These are phyloP conservation scores for Claviceps sp. DNA, from an alignment of 2,329 filamentous ascomycete species.

Conservation along the genomic window DNA sequence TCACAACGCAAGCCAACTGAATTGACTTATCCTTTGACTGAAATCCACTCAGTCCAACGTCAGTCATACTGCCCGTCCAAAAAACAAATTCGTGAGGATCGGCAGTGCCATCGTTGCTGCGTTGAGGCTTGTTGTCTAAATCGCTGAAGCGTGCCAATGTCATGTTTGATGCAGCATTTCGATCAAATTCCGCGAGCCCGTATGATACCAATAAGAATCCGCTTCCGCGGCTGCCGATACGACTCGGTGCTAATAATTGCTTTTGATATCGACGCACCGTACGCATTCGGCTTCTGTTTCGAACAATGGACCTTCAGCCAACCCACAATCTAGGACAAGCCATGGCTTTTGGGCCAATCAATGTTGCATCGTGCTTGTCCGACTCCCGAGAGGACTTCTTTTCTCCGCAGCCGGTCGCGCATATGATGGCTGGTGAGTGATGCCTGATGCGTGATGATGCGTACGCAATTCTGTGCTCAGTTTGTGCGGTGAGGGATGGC, in stretches of 20 bases:
- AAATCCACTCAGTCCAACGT: constrained; percentile 45
- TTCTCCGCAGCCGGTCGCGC: no score
- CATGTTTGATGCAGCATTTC: constrained; percentile 39
- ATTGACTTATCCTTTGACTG: constrained; percentile 40
- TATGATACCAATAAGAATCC: constrained; percentile 67
- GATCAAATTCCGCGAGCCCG: constrained; percentile 67
- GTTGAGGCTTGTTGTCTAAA: constrained; percentile 36
- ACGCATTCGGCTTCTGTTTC: constrained; percentile 50
- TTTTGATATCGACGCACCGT: constrained; percentile 63
- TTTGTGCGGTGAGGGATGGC: no score
- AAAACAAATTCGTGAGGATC: constrained; percentile 68
- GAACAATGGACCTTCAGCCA: constrained; percentile 66
- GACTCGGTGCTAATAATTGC: constrained; percentile 59
- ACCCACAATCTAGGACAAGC: constrained; percentile 47
- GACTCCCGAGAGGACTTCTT: no score
- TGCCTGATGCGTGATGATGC: no score
- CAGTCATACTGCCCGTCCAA: constrained; percentile 80
- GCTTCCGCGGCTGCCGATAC: constrained; percentile 42
- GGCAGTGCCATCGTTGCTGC: constrained; percentile 70
- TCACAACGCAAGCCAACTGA: no score
- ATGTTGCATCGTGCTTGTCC: constrained; percentile 9
- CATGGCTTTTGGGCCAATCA: constrained; percentile 41
- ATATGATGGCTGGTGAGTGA: no score
- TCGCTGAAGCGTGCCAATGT: constrained; percentile 37
- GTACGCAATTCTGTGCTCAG: no score